Base-by-base conservation (phyloP, 257 asterid genomes). In the Nicotiana tomentosiformis region DNA sequence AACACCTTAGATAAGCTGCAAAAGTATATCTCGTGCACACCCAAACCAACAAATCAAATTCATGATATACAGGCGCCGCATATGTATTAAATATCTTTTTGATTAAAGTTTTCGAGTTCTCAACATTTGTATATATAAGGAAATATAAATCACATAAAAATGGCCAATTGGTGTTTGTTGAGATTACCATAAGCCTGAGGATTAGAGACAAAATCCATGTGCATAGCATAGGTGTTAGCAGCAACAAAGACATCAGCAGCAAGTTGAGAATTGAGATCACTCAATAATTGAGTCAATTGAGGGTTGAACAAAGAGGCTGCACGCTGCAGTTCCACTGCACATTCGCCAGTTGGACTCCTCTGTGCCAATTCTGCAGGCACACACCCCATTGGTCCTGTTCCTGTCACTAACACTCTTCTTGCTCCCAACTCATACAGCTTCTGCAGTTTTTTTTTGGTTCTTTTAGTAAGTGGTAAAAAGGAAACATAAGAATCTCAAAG, bases 311-410 rank as follows among this genome's bases (percentile, higher is more conserved):
- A 67, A 16, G 35, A 76, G 1, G 93, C 93, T 4, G 98, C 98
- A 16, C 86, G 87, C 90, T 79, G 81, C 82, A 94, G 84, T 55
- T 92, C 98, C 23, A 26, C 87, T 11, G 93, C 82, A 77, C 98
- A 94, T 79, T 90, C 94, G 0, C 98, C 98, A n/a, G 35, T 39
- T 56, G 82, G 55, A 84, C 97, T 90, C 77, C 96, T 90, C 80
- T 83, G 90, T 0, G 98, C 98, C 86, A 94, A 60, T 88, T 94
- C 98, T 6, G 96, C 94, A 4, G 97, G 98, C 35, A 90, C 98
- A 37, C 98, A 94, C 7, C 98, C 98, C 49, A 94, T 23, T 29
- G 98, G 95, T 77, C 98, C 98, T 0, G 97, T 94, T 53, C 98
- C 98, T 2, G 98, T 90, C 72, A 92, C 98, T 4, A 92, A 51